Conservation (phyloP, 116 monocot genomes). For the Posidonia oceanica region DNA sequence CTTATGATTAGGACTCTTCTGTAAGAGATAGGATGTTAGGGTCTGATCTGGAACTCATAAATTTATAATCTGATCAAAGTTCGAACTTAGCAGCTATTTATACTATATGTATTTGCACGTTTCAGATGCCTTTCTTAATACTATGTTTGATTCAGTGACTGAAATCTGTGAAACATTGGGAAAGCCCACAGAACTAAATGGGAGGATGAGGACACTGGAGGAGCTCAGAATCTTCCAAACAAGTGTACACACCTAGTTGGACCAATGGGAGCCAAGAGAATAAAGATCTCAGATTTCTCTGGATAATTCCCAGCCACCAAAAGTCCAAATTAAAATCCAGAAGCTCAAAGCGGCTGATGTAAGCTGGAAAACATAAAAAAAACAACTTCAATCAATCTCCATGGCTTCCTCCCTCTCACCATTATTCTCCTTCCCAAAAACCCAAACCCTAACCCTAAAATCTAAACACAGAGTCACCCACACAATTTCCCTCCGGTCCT, state of each 20-base stretch:
- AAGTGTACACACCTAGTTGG: not conserved
- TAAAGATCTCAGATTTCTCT: not conserved
- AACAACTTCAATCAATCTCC: not conserved
- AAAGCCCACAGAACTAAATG: no score
- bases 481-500: not conserved
- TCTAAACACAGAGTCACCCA: not conserved
- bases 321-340: not conserved
- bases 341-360: not conserved
- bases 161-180: no score
- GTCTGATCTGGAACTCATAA: no score
- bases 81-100: no score
- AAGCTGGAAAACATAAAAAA: not conserved
- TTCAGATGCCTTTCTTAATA: no score
- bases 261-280: not conserved
- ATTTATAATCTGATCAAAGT: no score
- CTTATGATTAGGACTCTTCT: no score
- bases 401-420: not conserved
- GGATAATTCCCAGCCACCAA: constrained; percentile 6
- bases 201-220: no score
- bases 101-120: no score
- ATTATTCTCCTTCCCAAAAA: not conserved
- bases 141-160: no score
- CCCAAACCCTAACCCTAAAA: not conserved
- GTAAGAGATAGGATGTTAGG: no score
- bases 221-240: no score